Evolutionary conservation across 805 yeast genomes (phyloP).

Genomic region (Hanseniaspora guilliermondii): DNA sequence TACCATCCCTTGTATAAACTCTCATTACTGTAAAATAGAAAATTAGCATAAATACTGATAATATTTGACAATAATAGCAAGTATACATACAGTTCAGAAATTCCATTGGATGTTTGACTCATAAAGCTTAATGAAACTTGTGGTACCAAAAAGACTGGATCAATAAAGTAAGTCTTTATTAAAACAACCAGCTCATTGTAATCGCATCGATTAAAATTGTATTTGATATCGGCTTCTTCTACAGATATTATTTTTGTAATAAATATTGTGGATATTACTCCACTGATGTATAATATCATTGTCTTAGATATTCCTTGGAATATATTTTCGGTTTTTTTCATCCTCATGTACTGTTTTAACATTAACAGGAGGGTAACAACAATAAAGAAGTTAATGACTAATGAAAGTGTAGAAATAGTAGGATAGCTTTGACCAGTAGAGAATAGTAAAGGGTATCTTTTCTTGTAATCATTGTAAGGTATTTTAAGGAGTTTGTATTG

Average conservation of each 20-base stretch:
- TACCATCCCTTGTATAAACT: slow-evolving; percentile 12
- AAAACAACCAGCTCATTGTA: slow-evolving; percentile 34
- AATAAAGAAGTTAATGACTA: slow-evolving; percentile 18
- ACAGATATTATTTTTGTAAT: background rate
- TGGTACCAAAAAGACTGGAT: slow-evolving; percentile 28
- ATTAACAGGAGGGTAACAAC: slow-evolving; percentile 17
- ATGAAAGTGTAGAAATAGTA: slow-evolving; percentile 17
- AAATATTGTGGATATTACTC: background rate
- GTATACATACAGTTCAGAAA: slow-evolving; percentile 22
- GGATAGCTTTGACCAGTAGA: slow-evolving; percentile 16
- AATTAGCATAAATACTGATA: background rate
- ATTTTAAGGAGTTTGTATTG: slow-evolving; percentile 21
- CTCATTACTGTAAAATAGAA: background rate
- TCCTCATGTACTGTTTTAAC: slow-evolving; percentile 23
- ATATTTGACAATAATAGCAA: slow-evolving; percentile 4
- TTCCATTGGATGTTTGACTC: slow-evolving; percentile 25
- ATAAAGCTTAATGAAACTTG: slow-evolving; percentile 33
- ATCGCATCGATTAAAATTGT: slow-evolving; percentile 31
- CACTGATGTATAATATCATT: slow-evolving; percentile 17
- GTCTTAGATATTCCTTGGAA: slow-evolving; percentile 30
- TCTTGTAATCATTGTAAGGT: slow-evolving; percentile 21
- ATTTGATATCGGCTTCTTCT: slow-evolving; percentile 20
- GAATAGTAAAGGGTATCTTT: slow-evolving; percentile 30
- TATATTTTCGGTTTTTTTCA: slow-evolving; percentile 26
- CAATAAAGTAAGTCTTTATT: slow-evolving; percentile 20